phyloP scores from a whole-genome alignment of 228 moss, liverwort and hornwort species.

The Sphagnum magellanicum region DNA sequence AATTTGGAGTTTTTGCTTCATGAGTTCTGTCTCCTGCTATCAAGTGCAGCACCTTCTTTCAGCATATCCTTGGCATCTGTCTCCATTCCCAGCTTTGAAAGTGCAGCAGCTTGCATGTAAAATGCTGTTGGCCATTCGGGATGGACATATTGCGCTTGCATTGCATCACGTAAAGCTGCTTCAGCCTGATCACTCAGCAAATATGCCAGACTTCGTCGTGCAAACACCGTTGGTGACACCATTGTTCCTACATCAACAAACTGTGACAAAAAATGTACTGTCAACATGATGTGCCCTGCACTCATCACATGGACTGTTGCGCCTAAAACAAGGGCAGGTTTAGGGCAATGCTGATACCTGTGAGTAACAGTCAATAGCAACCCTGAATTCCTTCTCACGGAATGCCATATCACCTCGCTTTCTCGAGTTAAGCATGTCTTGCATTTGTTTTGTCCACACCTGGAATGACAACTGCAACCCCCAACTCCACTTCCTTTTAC shows the following conservation, averaged over 20 bases:
- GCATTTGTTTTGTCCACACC: conserved; percentile 69
- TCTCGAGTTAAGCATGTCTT: conserved; percentile 56
- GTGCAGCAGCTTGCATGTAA: conserved; percentile 63
- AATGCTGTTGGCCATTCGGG: conserved; percentile 59
- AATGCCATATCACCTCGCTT: conserved; percentile 61
- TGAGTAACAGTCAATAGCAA: conserved; percentile 56
- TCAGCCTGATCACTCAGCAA: conserved; percentile 58
- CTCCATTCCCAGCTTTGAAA: conserved; percentile 51
- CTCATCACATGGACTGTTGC: too few relatives aligned
- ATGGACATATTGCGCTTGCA: conserved; percentile 66
- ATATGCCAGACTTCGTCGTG: conserved; percentile 49
- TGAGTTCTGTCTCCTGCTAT: conserved; percentile 28
- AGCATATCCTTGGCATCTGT: conserved; percentile 48
- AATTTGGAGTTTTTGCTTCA: background rate
- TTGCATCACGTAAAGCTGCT: conserved; percentile 55
- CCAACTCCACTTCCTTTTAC: too few relatives aligned
- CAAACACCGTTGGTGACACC: conserved; percentile 57
- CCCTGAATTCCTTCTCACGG: conserved; percentile 59
- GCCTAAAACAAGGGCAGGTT: too few relatives aligned
- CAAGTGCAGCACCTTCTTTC: conserved; percentile 43
- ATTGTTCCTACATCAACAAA: conserved; percentile 63
- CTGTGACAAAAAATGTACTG: conserved; percentile 7
- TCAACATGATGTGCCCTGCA: too few relatives aligned
- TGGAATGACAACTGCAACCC: conserved; percentile 50
- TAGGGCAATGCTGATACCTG: conserved; percentile 17